Evolutionary conservation across 441 rosid species (phyloP).

Genomic region (Jatropha podagrica): DNA sequence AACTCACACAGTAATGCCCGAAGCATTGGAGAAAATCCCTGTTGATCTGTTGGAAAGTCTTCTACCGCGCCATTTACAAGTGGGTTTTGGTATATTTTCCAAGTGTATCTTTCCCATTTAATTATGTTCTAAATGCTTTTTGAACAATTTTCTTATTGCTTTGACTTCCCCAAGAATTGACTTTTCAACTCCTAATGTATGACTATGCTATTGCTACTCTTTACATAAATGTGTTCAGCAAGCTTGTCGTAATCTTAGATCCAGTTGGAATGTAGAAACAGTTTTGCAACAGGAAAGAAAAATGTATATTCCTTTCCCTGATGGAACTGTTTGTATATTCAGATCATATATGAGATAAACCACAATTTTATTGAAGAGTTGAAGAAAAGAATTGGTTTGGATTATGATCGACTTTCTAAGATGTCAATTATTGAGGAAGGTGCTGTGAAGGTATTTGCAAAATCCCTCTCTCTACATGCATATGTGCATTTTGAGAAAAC

Average conservation of each 20-base stretch:
- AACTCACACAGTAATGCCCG: slow-evolving; percentile 49
- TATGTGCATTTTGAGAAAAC: not conserved
- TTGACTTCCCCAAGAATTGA: not conserved
- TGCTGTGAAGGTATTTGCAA: slow-evolving; percentile 46
- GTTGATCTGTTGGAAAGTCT: slow-evolving; percentile 49
- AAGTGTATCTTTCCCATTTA: not conserved
- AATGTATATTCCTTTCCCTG: not conserved
- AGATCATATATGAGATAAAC: slow-evolving; percentile 57
- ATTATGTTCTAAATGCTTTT: not conserved
- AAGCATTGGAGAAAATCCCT: slow-evolving; percentile 50
- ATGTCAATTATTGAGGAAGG: slow-evolving; percentile 64
- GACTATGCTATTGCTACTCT: not conserved
- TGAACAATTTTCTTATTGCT: not conserved
- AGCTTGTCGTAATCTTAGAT: not conserved
- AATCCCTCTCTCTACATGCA: not conserved
- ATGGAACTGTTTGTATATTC: slow-evolving; percentile 19
- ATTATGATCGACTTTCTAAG: slow-evolving; percentile 46
- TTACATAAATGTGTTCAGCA: not conserved
- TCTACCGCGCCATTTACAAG: slow-evolving; percentile 62
- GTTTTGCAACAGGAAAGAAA: not conserved
- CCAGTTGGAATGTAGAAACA: not conserved
- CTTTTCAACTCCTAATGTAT: not conserved
- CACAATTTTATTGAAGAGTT: slow-evolving; percentile 45
- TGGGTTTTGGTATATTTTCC: slow-evolving; percentile 24
- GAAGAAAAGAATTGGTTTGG: slow-evolving; percentile 49